Evolutionary conservation across 78 protist genomes (phyloP).

Genomic region (Emiliania huxleyi): DNA sequence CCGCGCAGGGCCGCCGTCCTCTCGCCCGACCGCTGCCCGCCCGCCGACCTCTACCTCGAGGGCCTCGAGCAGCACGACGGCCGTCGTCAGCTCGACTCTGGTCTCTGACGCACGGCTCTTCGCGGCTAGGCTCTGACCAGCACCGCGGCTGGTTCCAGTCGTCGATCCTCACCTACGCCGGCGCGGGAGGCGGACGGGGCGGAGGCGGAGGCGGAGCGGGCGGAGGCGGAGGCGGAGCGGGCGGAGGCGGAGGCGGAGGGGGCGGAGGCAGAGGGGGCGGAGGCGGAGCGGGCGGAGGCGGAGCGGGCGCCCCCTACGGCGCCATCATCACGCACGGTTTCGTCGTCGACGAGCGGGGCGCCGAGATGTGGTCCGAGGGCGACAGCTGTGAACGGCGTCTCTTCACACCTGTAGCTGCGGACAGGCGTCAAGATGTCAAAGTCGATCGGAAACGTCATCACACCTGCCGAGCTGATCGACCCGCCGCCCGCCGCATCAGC

Average conservation of each 20-base stretch:
- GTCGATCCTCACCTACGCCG: slow-evolving; percentile 64
- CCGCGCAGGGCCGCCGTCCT: too few relatives aligned
- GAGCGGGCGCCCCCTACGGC: background rate
- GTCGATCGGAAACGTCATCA: slow-evolving; percentile 80
- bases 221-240: background rate
- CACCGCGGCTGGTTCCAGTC: slow-evolving; percentile 97
- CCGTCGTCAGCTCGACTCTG: too few relatives aligned
- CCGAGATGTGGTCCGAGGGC: too few relatives aligned
- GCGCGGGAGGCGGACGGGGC: too few relatives aligned
- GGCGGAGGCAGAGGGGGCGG: background rate
- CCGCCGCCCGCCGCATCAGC: background rate
- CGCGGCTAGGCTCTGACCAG: slow-evolving; percentile 31
- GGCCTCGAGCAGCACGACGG: slow-evolving; percentile 66
- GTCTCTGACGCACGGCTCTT: too few relatives aligned
- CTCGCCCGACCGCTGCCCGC: background rate
- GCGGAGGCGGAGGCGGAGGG: background rate
- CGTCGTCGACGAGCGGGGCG: slow-evolving; percentile 65
- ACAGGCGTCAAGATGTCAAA: slow-evolving; percentile 95
- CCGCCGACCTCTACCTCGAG: slow-evolving; percentile 33
- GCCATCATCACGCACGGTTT: slow-evolving; percentile 69
- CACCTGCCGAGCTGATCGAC: slow-evolving; percentile 63
- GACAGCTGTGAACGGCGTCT: too few relatives aligned
- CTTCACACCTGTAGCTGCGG: too few relatives aligned
- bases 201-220: too few relatives aligned
- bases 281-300: background rate